These are phyloP conservation scores for Trichoderma erinaceum DNA, from an alignment of 495 filamentous ascomycete species.

Conservation along the genomic window DNA sequence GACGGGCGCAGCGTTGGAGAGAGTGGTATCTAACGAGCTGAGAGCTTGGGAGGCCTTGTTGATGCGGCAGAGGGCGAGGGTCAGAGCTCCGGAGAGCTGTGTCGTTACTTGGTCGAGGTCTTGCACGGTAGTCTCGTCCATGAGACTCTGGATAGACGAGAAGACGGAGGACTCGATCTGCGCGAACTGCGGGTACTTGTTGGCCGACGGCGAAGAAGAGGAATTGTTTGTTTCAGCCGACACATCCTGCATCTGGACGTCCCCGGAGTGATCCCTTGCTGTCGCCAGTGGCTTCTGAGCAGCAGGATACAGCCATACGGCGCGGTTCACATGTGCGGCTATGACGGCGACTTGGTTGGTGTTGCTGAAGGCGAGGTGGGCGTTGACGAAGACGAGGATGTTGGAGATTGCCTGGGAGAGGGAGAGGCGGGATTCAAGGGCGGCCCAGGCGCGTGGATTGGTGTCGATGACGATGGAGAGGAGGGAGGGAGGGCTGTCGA, in stretches of 20 bases:
- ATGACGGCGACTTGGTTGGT: constrained; percentile 90
- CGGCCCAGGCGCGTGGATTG: constrained; percentile 89
- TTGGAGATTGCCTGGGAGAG: constrained; percentile 80
- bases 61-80: constrained; percentile 82
- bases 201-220: constrained; percentile 42
- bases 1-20: constrained; percentile 26
- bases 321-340: constrained; percentile 76
- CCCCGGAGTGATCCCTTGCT: constrained; percentile 19
- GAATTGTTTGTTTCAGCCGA: constrained; percentile 10
- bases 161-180: constrained; percentile 75
- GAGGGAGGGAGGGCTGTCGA: constrained; percentile 73
- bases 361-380: constrained; percentile 87
- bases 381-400: constrained; percentile 92
- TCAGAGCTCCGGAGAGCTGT: constrained; percentile 85
- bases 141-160: constrained; percentile 59
- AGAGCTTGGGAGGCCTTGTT: constrained; percentile 50
- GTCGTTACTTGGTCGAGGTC: constrained; percentile 59
- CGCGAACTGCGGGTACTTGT: constrained; percentile 91
- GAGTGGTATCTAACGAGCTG: constrained; percentile 24
- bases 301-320: constrained; percentile 80
- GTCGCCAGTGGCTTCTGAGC: constrained; percentile 20
- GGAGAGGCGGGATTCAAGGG: constrained; percentile 68
- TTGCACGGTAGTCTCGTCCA: constrained; percentile 54
- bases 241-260: constrained; percentile 43
- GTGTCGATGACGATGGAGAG: constrained; percentile 91